Evolutionary conservation across 208 protist species (phyloP), one percentile per base, ranked within the genome.

Genomic region (Leishmania tarentolae): DNA sequence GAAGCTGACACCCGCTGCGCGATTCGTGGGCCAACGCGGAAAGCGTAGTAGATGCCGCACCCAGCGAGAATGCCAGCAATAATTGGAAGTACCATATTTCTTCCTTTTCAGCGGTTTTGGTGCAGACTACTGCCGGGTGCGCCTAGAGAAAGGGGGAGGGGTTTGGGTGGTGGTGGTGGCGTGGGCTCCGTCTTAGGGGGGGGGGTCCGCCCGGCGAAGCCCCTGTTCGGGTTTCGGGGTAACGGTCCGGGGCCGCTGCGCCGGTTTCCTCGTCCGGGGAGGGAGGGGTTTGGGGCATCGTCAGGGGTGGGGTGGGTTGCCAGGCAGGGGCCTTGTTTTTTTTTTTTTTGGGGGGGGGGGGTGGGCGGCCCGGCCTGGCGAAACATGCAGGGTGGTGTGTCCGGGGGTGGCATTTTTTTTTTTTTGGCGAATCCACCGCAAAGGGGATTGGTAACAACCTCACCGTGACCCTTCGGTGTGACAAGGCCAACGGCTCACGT

Each of bases 1-100:
- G 84, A 13, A 31, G 84, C 78, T 0, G 86, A 83, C 9, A 85
- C 89, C 13, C 91, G 86, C 71, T 90, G 82, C 52, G 83, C 77
- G 8, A 96, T 84, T 73, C 93, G 87, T 0, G 93, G 91, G 7
- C 75, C 89, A 42, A 96, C 35, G 9, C 90, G 85, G 0, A 73
- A 59, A 31, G 79, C 71, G 69, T 96, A 96, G 78, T 92, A 94
- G 13, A 87, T 59, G 5, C 86, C 90, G 50, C 88, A 86, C 21
- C 90, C 88, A 1, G 86, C 73, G 0, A 87, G 35, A 31, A 95
- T 79, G 31, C 87, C 90, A 4, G 90, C 88, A 0, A 90, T 2
- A 53, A 94, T 81, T 17, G 86, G 84, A 2, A 86, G 59, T 28
- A 69, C 84, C 88, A 92, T 92, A n/a, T 37, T 75, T 79, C 63